A percentile compares a stretch with the other conserved stretches of the same genome.
Conservation (phyloP, 2,329 filamentous ascomycete species). For the Beauveria medogensis region DNA sequence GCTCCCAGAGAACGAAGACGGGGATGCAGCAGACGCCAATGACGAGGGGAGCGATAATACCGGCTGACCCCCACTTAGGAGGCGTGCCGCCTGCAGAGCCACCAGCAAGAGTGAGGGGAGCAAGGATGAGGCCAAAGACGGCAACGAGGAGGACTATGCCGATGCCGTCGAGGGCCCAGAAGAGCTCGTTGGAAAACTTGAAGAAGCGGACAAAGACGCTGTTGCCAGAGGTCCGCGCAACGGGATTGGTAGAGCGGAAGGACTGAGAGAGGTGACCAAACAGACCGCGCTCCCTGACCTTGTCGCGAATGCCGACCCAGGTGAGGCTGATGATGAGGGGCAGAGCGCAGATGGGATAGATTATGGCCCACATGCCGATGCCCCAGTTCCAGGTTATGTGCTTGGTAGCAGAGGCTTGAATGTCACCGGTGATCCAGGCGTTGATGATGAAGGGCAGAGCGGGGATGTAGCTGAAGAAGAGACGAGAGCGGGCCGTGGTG, state of each 20-base stretch:
- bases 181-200: slow-evolving; percentile 29
- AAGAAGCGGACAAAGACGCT: not conserved
- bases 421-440: slow-evolving; percentile 55
- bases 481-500: slow-evolving; percentile 52
- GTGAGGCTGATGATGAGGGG: slow-evolving; percentile 47
- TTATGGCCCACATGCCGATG: slow-evolving; percentile 57
- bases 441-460: slow-evolving; percentile 54
- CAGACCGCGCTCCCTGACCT: slow-evolving; percentile 32
- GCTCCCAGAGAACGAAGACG: slow-evolving; percentile 41
- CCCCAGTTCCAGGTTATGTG: slow-evolving; percentile 53
- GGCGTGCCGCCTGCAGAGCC: slow-evolving; percentile 21
- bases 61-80: slow-evolving; percentile 29
- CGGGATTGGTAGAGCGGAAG: slow-evolving; percentile 23
- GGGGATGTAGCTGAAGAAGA: slow-evolving; percentile 58
- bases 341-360: slow-evolving; percentile 49
- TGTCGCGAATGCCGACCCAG: slow-evolving; percentile 44
- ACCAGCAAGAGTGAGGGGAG: slow-evolving; percentile 38
- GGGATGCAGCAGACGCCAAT: slow-evolving; percentile 40
- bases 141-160: slow-evolving; percentile 39
- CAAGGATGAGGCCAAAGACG: slow-evolving; percentile 37
- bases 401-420: slow-evolving; percentile 40
- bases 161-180: slow-evolving; percentile 38
- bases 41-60: slow-evolving; percentile 37
- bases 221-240: not conserved
- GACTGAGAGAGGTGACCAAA: slow-evolving; percentile 30